phyloP scores from a whole-genome alignment of 352 stramenopile species.

The Globisporangium echinulatum region DNA sequence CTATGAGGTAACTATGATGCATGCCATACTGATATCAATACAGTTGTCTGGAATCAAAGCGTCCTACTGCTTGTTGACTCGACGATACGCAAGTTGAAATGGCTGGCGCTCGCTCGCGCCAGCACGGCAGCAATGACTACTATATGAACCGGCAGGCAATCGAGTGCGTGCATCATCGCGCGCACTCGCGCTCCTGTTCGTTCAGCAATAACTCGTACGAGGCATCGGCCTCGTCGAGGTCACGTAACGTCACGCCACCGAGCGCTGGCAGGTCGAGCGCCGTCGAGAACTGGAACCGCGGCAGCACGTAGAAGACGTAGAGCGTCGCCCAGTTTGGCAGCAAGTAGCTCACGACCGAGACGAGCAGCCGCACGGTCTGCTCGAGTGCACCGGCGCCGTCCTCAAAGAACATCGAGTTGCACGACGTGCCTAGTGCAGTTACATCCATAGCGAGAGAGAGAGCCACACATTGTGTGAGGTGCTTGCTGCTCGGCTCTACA shows the following conservation, averaged over 20 bases:
- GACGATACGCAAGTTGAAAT: too few relatives aligned
- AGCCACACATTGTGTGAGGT: too few relatives aligned
- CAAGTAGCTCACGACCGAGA: slow-evolving; percentile 48
- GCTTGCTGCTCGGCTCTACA: too few relatives aligned
- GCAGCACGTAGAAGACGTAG: slow-evolving; percentile 69
- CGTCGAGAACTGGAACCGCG: slow-evolving; percentile 59
- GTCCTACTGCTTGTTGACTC: too few relatives aligned
- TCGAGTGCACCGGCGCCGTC: slow-evolving; percentile 48
- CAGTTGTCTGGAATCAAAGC: too few relatives aligned
- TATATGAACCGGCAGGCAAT: too few relatives aligned
- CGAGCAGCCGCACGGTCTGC: slow-evolving; percentile 41
- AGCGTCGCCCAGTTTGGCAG: slow-evolving; percentile 59
- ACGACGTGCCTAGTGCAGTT: slow-evolving; percentile 17
- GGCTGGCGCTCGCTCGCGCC: too few relatives aligned
- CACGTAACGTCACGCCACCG: slow-evolving; percentile 1
- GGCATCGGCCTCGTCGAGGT: slow-evolving; percentile 6
- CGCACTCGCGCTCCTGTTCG: slow-evolving; percentile 14
- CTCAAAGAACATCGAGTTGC: slow-evolving; percentile 69
- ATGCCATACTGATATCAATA: too few relatives aligned
- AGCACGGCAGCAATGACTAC: too few relatives aligned
- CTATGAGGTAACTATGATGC: too few relatives aligned
- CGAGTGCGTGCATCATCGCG: not conserved
- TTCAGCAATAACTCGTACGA: slow-evolving; percentile 28
- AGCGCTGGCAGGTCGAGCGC: slow-evolving; percentile 50
- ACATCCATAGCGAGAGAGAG: not conserved